Conservation (phyloP, 2,329 filamentous ascomycete genomes). For the Epichloe brachyelytri region DNA sequence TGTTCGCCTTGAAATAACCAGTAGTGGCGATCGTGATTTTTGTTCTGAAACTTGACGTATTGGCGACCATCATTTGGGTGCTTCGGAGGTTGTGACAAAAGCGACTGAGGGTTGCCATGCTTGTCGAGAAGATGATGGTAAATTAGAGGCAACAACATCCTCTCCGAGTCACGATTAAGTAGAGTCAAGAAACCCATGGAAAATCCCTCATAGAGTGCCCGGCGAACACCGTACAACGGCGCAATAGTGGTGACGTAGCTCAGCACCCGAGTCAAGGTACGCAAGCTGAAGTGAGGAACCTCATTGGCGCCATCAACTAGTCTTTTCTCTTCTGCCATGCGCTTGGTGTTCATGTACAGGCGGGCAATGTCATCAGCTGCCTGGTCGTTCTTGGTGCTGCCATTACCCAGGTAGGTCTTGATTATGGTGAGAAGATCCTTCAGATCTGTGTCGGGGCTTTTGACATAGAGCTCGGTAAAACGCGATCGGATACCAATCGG, state of each 20-base stretch:
- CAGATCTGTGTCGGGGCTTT: slow-evolving; percentile 74
- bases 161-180: slow-evolving; percentile 69
- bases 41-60: slow-evolving; percentile 68
- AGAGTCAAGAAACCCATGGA: slow-evolving; percentile 96
- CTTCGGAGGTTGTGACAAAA: slow-evolving; percentile 67
- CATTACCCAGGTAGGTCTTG: slow-evolving; percentile 68
- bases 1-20: slow-evolving; percentile 71
- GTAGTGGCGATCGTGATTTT: slow-evolving; percentile 57
- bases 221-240: slow-evolving; percentile 68
- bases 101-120: slow-evolving; percentile 51
- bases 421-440: slow-evolving; percentile 83
- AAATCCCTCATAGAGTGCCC: slow-evolving; percentile 88
- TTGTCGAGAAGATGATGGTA: slow-evolving; percentile 65
- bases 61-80: slow-evolving; percentile 61
- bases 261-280: slow-evolving; percentile 81
- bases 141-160: slow-evolving; percentile 65
- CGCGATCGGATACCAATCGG: slow-evolving; percentile 77
- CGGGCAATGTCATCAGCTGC: slow-evolving; percentile 69
- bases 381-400: slow-evolving; percentile 57
- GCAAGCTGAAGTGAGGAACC: slow-evolving; percentile 90
- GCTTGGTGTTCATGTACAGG: slow-evolving; percentile 80
- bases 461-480: slow-evolving; percentile 92
- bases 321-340: slow-evolving; percentile 64
- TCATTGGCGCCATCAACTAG: slow-evolving; percentile 88
- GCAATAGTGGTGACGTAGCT: slow-evolving; percentile 80